phyloP scores from a whole-genome alignment of 495 filamentous ascomycete genomes.

The Hyaloscypha hepaticicola region DNA sequence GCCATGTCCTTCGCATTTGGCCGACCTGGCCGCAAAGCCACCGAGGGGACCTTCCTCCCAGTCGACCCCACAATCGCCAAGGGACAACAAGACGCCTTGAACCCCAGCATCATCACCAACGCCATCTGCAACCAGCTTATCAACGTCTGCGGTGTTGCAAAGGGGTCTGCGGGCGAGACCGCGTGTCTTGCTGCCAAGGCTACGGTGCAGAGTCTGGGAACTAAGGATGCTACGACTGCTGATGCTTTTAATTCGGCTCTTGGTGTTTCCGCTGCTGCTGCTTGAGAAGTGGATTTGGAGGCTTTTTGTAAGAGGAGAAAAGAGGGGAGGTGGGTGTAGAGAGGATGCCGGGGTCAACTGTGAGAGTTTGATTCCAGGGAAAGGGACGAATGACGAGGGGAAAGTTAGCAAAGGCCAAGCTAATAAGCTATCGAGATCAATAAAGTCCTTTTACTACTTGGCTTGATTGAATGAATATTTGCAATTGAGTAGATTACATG shows the following conservation, averaged over 20 bases:
- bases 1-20: slow-evolving; percentile 52
- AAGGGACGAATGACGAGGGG: not conserved
- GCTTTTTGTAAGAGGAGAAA: not conserved
- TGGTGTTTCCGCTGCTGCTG: not conserved
- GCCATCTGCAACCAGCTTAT: slow-evolving; percentile 55
- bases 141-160: slow-evolving; percentile 40
- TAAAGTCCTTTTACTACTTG: not conserved
- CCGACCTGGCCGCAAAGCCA: slow-evolving; percentile 42
- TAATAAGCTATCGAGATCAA: not conserved
- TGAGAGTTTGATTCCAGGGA: not conserved
- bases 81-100: slow-evolving; percentile 53
- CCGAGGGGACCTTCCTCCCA: slow-evolving; percentile 54
- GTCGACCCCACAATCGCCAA: slow-evolving; percentile 44
- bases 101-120: slow-evolving; percentile 66
- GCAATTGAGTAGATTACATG: too few species aligned
- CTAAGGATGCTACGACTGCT: slow-evolving; percentile 28
- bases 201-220: slow-evolving; percentile 29
- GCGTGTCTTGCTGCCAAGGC: slow-evolving; percentile 41
- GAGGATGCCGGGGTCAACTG: not conserved
- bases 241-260: not conserved
- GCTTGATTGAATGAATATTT: not conserved
- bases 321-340: not conserved
- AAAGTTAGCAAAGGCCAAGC: not conserved
- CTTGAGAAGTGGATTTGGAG: not conserved
- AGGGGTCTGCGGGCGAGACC: slow-evolving; percentile 37